phyloP scores from a whole-genome alignment of 192 early-diverging fungal species.

The Borealophlyctis nickersoniae region DNA sequence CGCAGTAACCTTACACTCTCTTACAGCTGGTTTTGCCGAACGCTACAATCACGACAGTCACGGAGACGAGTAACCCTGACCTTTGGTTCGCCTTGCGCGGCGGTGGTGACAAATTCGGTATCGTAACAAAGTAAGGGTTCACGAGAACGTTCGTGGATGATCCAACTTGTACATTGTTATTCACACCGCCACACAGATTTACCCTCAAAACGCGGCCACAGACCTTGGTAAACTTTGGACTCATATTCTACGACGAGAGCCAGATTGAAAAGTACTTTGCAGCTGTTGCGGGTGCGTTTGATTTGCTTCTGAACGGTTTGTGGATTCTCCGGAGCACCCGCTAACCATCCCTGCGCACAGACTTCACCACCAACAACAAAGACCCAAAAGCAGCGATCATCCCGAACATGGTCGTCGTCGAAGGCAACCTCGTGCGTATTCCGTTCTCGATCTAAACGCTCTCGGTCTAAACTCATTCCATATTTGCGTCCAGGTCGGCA shows the following conservation, averaged over 20 bases:
- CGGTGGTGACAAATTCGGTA: constrained; percentile 14
- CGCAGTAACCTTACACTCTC: too few relatives aligned
- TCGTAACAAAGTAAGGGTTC: constrained; percentile 1
- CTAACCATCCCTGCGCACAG: not conserved
- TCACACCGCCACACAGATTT: too few relatives aligned
- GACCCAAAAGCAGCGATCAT: not conserved
- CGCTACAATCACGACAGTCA: not conserved
- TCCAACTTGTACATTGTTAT: too few relatives aligned
- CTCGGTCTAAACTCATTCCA: too few relatives aligned
- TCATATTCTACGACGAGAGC: not conserved
- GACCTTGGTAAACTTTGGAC: not conserved
- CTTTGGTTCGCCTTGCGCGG: constrained; percentile 16
- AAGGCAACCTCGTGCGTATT: too few relatives aligned
- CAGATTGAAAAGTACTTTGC: not conserved
- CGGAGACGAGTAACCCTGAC: not conserved
- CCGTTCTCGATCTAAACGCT: too few relatives aligned
- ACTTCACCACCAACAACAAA: not conserved
- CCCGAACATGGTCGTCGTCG: too few relatives aligned
- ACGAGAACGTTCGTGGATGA: too few relatives aligned
- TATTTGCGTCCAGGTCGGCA: too few relatives aligned
- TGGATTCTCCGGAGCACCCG: not conserved
- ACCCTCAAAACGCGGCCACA: not conserved
- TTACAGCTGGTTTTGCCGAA: not conserved
- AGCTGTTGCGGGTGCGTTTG: not conserved
- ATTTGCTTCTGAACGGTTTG: not conserved